Evolutionary conservation across 768 basidiomycete genomes (phyloP).

Genomic region (Mrakia frigida): DNA sequence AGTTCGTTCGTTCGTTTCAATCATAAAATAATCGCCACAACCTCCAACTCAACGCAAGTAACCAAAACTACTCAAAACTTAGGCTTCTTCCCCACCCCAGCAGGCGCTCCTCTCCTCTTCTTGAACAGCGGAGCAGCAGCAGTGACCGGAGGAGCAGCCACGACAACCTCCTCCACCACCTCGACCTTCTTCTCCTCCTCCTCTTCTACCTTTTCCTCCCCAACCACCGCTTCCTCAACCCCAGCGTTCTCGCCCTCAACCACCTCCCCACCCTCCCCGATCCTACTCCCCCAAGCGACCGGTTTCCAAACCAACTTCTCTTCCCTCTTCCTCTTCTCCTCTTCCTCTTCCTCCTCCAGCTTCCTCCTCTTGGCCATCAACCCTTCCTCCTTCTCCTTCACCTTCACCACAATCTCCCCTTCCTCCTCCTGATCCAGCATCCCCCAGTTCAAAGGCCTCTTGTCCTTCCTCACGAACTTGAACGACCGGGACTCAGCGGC

Average conservation of each 20-base stretch:
- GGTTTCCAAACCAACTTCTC: conserved; percentile 28
- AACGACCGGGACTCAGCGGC: conserved; percentile 32
- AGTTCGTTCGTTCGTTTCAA: neutral
- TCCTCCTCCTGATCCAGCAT: conserved; percentile 74
- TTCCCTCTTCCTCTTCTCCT: conserved; percentile 31
- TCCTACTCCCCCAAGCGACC: conserved; percentile 27
- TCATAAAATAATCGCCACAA: neutral
- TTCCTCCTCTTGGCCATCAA: conserved; percentile 35
- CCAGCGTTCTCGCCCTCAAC: conserved; percentile 7
- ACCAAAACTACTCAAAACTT: conserved; percentile 1
- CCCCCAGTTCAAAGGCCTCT: conserved; percentile 38
- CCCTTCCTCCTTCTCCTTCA: conserved; percentile 55
- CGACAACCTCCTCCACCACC: conserved; percentile 4
- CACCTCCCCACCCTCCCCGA: conserved; percentile 21
- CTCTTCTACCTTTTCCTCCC: neutral
- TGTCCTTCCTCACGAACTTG: conserved; percentile 34
- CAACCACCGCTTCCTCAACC: neutral
- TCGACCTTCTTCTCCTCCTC: conserved; percentile 28
- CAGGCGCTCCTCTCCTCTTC: conserved; percentile 40
- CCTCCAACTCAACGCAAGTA: neutral
- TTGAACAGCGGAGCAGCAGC: conserved; percentile 43
- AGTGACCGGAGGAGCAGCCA: neutral
- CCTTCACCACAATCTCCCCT: conserved; percentile 55
- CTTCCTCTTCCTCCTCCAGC: conserved; percentile 33
- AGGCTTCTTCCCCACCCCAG: conserved; percentile 9